Base-by-base conservation (phyloP, 1,139 yeast genomes). In the Candida labiduridarum region DNA sequence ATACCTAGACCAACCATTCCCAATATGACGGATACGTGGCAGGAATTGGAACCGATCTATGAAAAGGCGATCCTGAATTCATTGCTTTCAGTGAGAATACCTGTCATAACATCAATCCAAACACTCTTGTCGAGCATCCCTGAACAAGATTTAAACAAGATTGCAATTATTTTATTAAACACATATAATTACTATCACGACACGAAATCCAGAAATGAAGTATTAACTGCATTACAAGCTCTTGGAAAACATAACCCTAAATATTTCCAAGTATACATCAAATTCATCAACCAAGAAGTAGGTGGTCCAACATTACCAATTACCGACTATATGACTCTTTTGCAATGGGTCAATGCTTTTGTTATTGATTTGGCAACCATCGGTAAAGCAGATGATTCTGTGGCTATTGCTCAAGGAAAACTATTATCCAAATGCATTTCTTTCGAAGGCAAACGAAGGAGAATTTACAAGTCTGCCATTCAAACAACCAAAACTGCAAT, bases 161-260 rank as follows among this genome's bases (percentile, higher is more conserved):
- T 68, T 29, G 55, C 69, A 45, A 56, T 65, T 15, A 49, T 61
- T 11, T 59, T 80, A 44, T 69, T 83, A 52, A 66, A 67, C 47
- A 79, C 84, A 31, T 78, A 72, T 59, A 72, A 75, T 53, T 78
- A 76, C 59, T 82, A 84, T 56, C 76, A 74, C 49, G 87, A 83
- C 56, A 58, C 71, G 10, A 68, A 65, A 42, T 80, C 87, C 15
- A 66, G 85, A 45, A 62, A 63, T 48, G 68, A 68, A 41, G 76
- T 82, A 1, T 56, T 72, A 25, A 56, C 62, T 6, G 63, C 77
- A 1, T 69, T 84, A 48, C 56, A 65, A 4, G 54, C 64, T 16
- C 64, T 82, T 33, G 57, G 79, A 3, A 52, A 54, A 2, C 49
- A 58, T 25, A 71, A 78, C 49, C 56, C 63, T 10, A 67, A 63